phyloP scores from a whole-genome alignment of 148 eudicot species.

The Tetragonia tetragonoides region DNA sequence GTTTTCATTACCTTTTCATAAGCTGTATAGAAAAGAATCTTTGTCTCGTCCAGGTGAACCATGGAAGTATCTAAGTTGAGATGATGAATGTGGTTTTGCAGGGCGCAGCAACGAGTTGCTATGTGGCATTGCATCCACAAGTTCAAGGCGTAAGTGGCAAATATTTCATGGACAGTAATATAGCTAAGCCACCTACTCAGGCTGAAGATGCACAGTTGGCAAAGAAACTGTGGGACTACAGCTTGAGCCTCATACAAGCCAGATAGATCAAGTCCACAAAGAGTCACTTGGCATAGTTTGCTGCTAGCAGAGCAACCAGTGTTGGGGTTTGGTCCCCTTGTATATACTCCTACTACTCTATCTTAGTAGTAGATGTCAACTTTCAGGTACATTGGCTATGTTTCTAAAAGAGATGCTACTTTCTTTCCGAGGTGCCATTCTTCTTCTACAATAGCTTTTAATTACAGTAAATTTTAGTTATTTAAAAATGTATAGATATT shows the following conservation, averaged over 20 bases:
- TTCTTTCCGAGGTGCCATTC: too few relatives aligned
- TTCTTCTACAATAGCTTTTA: too few relatives aligned
- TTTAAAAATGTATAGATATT: too few relatives aligned
- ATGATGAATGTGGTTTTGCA: slow-evolving; percentile 9
- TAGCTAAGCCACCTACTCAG: slow-evolving; percentile 37
- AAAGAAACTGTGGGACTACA: slow-evolving; percentile 69
- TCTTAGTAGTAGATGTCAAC: background rate
- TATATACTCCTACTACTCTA: too few relatives aligned
- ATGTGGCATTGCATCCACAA: slow-evolving; percentile 68
- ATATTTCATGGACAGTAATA: slow-evolving; percentile 67
- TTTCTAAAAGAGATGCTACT: background rate
- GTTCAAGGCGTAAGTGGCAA: slow-evolving; percentile 52
- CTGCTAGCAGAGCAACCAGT: too few relatives aligned
- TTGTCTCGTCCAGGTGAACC: background rate
- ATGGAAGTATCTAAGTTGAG: background rate
- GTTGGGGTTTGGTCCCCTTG: background rate
- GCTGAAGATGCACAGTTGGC: slow-evolving; percentile 50
- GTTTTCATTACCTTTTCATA: slow-evolving; percentile 15
- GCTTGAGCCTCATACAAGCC: slow-evolving; percentile 35
- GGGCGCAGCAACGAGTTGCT: slow-evolving; percentile 80
- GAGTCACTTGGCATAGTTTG: background rate
- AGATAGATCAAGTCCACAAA: background rate
- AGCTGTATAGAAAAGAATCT: background rate
- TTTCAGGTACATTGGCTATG: background rate
- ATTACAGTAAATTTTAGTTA: too few relatives aligned